Evolutionary conservation across 345 rosid species (phyloP).

Genomic region (Firmiana major): DNA sequence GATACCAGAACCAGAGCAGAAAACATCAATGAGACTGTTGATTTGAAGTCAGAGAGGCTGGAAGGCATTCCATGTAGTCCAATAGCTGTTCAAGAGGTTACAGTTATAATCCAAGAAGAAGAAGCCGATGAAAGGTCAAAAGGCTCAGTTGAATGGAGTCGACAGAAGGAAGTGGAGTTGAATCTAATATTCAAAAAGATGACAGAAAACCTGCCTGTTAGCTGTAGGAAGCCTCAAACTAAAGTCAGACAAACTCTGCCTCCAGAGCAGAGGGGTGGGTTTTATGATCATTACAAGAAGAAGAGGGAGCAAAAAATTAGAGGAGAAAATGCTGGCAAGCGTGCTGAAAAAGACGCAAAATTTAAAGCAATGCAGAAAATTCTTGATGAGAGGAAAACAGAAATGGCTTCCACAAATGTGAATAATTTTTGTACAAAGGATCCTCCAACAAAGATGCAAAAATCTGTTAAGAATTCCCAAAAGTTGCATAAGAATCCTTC

Average conservation of each 20-base stretch:
- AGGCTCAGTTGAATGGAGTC: conserved; percentile 45
- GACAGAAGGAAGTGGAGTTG: conserved; percentile 54
- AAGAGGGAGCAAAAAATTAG: conserved; percentile 56
- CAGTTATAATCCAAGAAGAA: conserved; percentile 22
- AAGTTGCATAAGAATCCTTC: conserved; percentile 28
- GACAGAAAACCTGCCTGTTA: conserved; percentile 33
- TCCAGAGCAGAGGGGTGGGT: conserved; percentile 50
- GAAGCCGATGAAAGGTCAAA: conserved; percentile 29
- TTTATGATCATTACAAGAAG: conserved; percentile 53
- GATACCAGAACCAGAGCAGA: conserved; percentile 22
- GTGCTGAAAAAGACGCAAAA: conserved; percentile 48
- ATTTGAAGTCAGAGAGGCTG: conserved; percentile 20
- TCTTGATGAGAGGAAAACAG: conserved; percentile 50
- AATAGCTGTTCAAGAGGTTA: conserved; percentile 21
- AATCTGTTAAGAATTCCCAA: conserved; percentile 31
- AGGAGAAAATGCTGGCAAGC: conserved; percentile 48
- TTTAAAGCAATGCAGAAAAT: conserved; percentile 46
- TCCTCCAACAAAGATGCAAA: conserved; percentile 32
- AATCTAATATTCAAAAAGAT: conserved; percentile 48
- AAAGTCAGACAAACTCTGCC: conserved; percentile 24
- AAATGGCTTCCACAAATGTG: conserved; percentile 34
- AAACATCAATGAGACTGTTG: conserved; percentile 23
- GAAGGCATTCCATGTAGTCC: conserved; percentile 23
- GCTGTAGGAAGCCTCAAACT: conserved; percentile 21
- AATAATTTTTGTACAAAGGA: conserved; percentile 35